Conservation (phyloP, 768 basidiomycete genomes). For the Myochromella boudieri region DNA sequence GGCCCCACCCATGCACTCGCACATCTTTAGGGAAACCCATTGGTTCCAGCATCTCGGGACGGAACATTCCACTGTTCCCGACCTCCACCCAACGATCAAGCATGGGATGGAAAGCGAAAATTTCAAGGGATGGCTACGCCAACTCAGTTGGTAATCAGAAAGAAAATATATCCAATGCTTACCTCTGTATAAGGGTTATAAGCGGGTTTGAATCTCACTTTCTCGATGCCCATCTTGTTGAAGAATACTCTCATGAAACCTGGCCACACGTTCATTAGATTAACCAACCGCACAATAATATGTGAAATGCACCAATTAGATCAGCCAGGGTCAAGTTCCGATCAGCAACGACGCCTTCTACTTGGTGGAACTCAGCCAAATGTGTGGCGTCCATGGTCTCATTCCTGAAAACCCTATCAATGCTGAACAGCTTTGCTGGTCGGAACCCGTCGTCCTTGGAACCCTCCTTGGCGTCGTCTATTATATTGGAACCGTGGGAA, state of each 20-base stretch:
- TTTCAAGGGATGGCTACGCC: slow-evolving; percentile 87
- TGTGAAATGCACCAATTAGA: slow-evolving; percentile 70
- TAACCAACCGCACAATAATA: not conserved
- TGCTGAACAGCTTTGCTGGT: slow-evolving; percentile 93
- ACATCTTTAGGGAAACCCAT: slow-evolving; percentile 99
- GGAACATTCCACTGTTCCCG: slow-evolving; percentile 99
- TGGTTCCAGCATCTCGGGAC: slow-evolving; percentile 98
- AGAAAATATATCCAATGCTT: not conserved
- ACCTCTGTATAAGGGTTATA: slow-evolving; percentile 99
- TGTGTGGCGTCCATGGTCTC: slow-evolving; percentile 99
- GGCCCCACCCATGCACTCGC: slow-evolving; percentile 95
- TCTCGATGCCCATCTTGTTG: slow-evolving; percentile 93
- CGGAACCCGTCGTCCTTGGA: slow-evolving; percentile 73
- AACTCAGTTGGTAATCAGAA: slow-evolving; percentile 5
- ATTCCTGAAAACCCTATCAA: slow-evolving; percentile 98
- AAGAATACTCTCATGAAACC: slow-evolving; percentile 99
- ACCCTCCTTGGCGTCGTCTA: slow-evolving; percentile 24
- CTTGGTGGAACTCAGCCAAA: slow-evolving; percentile 98
- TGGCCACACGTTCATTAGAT: slow-evolving; percentile 24
- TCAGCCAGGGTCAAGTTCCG: slow-evolving; percentile 89
- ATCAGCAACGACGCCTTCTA: slow-evolving; percentile 99
- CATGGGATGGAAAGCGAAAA: slow-evolving; percentile 96
- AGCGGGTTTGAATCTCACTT: slow-evolving; percentile 96
- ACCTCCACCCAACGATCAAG: slow-evolving; percentile 96
- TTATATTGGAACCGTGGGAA: slow-evolving; percentile 34